Base-by-base conservation (phyloP, 768 basidiomycete genomes). In the Crassisporium funariophilum region DNA sequence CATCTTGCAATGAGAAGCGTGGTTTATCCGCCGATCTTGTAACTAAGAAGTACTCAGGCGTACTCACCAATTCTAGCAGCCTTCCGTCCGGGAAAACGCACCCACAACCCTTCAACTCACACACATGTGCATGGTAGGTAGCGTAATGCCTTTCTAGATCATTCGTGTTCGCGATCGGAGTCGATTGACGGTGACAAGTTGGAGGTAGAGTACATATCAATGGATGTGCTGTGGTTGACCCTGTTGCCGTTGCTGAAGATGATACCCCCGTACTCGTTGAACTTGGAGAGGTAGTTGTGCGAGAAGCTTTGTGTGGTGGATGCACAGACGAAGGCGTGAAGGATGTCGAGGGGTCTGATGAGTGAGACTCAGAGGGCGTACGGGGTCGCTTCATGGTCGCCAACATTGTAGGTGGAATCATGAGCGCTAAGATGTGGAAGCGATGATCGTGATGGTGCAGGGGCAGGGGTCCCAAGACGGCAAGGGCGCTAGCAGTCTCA, bases 131-230 rank as follows among this genome's bases (percentile, higher is more conserved):
- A 60, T 91, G 89, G 60, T 85, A 89, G 13, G 75, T 86, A 24
- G 86, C 86, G 60, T 94, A 93, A 67, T 94, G 92, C 34, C 77
- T 65, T 58, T 94, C 91, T 6, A 93, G 77, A 51, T 91, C 91
- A 31, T 75, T 77, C 35, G 82, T 76, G 56, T 77, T 77, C 2
- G 75, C 70, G 35, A 93, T 75, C n/a, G 74, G 70, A 1, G 88
- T 89, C 1, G 88, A 79, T 1, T 60, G 69, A 54, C 71, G 78
- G 46, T 84, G 80, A 65, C 92, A 95, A 34, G 90, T 93, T 15
- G 92, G 92, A 1, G 91, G 89, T 13, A 94, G 74, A 4, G 79
- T 82, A 66, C 90, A 93, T 17, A 86, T 56, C 15, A 90, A 60
- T 1, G 72, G 72, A 41, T 68, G 74, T n/a, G 56, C 59, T 20